These are phyloP conservation scores for Cylindrotheca fusiformis DNA, from an alignment of 108 stramenopile species.

Conservation along the genomic window DNA sequence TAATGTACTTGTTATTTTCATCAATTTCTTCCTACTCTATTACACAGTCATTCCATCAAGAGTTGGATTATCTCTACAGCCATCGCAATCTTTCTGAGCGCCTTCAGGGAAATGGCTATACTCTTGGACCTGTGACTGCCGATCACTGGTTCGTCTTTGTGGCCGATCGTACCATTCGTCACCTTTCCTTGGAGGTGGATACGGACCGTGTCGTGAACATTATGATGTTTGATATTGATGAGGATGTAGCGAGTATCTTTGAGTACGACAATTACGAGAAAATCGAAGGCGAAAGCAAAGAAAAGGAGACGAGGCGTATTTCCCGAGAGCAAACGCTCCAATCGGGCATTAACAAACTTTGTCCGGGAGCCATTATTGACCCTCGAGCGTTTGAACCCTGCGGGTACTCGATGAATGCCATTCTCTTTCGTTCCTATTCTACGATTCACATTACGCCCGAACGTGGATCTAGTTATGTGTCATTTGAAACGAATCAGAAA, in stretches of 20 bases:
- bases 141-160: slow-evolving; percentile 99
- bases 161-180: slow-evolving; percentile 94
- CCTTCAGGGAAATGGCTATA: slow-evolving; percentile 94
- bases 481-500: slow-evolving; percentile 98
- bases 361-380: slow-evolving; percentile 94
- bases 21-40: too few species aligned
- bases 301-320: slow-evolving; percentile 76
- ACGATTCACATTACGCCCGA: slow-evolving; percentile 99
- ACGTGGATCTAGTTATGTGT: slow-evolving; percentile 91
- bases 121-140: slow-evolving; percentile 95
- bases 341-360: slow-evolving; percentile 87
- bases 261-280: slow-evolving; percentile 75
- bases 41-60: slow-evolving; percentile 78
- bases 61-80: slow-evolving; percentile 89
- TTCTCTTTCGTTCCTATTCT: slow-evolving; percentile 94
- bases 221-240: slow-evolving; percentile 99
- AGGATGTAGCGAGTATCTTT: slow-evolving; percentile 83
- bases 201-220: slow-evolving; percentile 99
- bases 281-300: slow-evolving; percentile 69
- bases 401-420: slow-evolving; percentile 98
- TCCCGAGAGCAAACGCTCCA: slow-evolving; percentile 70
- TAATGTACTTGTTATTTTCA: too few species aligned
- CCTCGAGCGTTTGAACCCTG: slow-evolving; percentile 97
- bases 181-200: slow-evolving; percentile 48
- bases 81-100: slow-evolving; percentile 87